Conservation (phyloP, 2,329 filamentous ascomycete species). For the Sarocladium brachiariae region DNA sequence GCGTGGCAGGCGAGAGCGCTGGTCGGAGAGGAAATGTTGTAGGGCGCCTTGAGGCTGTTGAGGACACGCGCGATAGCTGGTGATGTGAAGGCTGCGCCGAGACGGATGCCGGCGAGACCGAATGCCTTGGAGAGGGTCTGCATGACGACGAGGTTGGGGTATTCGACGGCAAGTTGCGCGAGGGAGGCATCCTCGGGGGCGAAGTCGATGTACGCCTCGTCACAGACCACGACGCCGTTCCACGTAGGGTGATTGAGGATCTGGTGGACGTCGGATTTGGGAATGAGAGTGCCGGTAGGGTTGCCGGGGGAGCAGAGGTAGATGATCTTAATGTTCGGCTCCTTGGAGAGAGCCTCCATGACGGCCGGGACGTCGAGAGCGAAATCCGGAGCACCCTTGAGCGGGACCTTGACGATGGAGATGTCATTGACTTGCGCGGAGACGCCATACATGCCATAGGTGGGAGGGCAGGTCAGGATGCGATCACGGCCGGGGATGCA, state of each 20-base stretch:
- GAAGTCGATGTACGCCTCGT: constrained; percentile 97
- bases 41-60: constrained; percentile 91
- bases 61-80: constrained; percentile 69
- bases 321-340: constrained; percentile 69
- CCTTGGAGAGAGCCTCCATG: constrained; percentile 51
- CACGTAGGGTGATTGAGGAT: constrained; percentile 82
- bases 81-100: constrained; percentile 78
- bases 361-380: constrained; percentile 66
- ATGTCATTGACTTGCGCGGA: constrained; percentile 94
- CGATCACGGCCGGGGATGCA: constrained; percentile 81
- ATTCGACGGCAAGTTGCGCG: constrained; percentile 85
- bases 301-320: constrained; percentile 96
- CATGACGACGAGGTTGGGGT: constrained; percentile 95
- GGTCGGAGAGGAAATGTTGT: constrained; percentile 88
- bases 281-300: constrained; percentile 74
- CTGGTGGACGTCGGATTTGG: constrained; percentile 64
- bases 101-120: constrained; percentile 84
- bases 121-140: constrained; percentile 98
- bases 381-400: constrained; percentile 67
- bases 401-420: constrained; percentile 75
- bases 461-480: constrained; percentile 91
- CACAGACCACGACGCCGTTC: constrained; percentile 90
- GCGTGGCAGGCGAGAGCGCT: constrained; percentile 72
- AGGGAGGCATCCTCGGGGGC: constrained; percentile 69
- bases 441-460: constrained; percentile 97